Evolutionary conservation across 768 basidiomycete genomes (phyloP).

Genomic region (Mrakia frigida): DNA sequence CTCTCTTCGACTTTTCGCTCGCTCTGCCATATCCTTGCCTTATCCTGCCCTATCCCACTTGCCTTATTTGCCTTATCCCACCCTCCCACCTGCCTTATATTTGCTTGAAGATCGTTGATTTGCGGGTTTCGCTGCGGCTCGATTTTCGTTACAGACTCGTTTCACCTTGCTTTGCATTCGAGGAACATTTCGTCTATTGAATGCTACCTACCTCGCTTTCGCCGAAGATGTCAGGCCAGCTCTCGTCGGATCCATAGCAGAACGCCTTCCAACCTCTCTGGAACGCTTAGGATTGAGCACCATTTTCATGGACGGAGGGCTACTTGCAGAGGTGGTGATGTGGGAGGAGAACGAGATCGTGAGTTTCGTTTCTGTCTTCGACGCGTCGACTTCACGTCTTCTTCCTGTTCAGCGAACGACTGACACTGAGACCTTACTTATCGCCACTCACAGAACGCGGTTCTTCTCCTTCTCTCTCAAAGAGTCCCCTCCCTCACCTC

Average conservation of each 20-base stretch:
- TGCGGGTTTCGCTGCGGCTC: no score
- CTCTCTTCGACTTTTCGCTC: no score
- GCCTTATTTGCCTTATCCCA: no score
- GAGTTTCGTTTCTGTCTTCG: not conserved
- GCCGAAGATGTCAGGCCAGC: not conserved
- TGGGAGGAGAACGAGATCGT: constrained; percentile 8
- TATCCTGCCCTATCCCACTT: no score
- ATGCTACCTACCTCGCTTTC: constrained; percentile 11
- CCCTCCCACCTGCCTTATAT: no score
- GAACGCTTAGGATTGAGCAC: not conserved
- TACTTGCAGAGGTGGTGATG: not conserved
- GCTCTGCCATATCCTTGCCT: no score
- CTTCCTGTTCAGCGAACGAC: no score
- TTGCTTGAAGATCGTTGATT: no score
- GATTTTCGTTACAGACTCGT: no score
- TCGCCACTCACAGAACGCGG: not conserved
- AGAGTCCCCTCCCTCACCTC: not conserved
- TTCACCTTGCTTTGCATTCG: no score
- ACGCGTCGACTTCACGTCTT: not conserved
- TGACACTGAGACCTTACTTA: not conserved
- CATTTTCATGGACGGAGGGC: not conserved
- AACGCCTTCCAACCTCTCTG: not conserved
- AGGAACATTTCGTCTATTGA: no score
- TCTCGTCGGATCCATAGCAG: not conserved
- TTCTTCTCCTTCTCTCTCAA: not conserved